Evolutionary conservation across 2,329 filamentous ascomycete species (phyloP).

Genomic region (Fusarium devonianum): DNA sequence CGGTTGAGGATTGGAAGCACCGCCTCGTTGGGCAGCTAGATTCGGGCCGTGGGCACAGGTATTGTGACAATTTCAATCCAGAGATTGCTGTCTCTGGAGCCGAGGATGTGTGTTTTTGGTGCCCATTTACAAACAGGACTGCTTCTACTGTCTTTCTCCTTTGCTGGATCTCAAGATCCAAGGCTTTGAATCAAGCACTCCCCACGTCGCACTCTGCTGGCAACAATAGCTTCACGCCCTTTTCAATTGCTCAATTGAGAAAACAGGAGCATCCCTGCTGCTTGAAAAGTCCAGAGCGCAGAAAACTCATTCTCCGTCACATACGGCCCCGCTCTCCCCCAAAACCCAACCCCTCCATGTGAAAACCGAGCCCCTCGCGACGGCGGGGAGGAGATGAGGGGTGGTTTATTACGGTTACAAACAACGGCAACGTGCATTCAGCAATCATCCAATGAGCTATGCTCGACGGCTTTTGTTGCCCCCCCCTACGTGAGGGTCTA

Average conservation of each 20-base stretch:
- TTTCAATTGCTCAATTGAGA: constrained; percentile 12
- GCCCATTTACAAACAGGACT: too few relatives aligned
- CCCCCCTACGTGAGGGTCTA: background rate
- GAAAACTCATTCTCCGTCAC: background rate
- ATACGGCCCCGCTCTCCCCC: background rate
- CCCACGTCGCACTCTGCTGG: too few relatives aligned
- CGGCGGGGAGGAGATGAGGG: constrained; percentile 2
- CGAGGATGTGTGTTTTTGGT: too few relatives aligned
- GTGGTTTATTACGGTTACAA: constrained; percentile 19
- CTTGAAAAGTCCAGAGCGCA: background rate
- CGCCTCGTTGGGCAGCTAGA: constrained; percentile 31
- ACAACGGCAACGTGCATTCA: constrained; percentile 28
- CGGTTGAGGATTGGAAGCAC: constrained; percentile 1
- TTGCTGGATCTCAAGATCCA: too few relatives aligned
- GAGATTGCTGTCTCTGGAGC: background rate
- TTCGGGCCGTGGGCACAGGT: constrained; percentile 38
- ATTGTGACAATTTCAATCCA: constrained; percentile 21
- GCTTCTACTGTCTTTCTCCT: too few relatives aligned
- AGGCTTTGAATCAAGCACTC: too few relatives aligned
- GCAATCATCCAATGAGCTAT: constrained; percentile 2
- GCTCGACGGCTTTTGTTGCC: background rate
- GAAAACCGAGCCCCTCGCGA: constrained; percentile 27
- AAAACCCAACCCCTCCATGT: constrained; percentile 24
- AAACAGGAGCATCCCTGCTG: constrained; percentile 22
- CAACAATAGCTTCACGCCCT: too few relatives aligned